These are phyloP conservation scores for Aspergillus pseudotamarii DNA, from an alignment of 2,329 filamentous ascomycete species.

Conservation along the genomic window DNA sequence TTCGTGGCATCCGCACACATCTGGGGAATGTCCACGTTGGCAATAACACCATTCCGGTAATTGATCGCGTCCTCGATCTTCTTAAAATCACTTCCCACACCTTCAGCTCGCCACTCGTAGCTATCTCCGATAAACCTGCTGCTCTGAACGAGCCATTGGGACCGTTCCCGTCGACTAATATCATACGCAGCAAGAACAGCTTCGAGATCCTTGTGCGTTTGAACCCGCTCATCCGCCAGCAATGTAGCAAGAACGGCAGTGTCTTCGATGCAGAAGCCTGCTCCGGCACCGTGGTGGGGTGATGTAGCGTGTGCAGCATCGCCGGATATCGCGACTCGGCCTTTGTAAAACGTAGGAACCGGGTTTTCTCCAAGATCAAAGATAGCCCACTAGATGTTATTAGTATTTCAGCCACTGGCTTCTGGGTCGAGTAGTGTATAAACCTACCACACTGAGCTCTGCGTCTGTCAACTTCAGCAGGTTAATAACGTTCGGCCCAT, in stretches of 20 bases:
- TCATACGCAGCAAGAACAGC: constrained; percentile 34
- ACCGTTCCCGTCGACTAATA: constrained; percentile 27
- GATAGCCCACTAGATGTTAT: constrained; percentile 40
- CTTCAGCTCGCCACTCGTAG: constrained; percentile 36
- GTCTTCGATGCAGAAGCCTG: constrained; percentile 39
- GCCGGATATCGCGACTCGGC: constrained; percentile 38
- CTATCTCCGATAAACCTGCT: constrained; percentile 35
- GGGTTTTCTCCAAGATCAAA: constrained; percentile 44
- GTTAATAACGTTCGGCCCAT: constrained; percentile 24
- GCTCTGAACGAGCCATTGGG: constrained; percentile 39
- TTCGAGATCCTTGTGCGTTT: constrained; percentile 25
- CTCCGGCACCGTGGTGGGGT: constrained; percentile 46
- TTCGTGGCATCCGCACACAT: constrained; percentile 30
- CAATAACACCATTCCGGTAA: constrained; percentile 21
- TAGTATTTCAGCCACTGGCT: background rate
- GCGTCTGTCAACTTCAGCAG: constrained; percentile 32
- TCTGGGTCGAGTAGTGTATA: background rate
- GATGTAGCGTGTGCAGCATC: constrained; percentile 47
- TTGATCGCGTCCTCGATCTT: constrained; percentile 25
- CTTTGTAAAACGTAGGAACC: constrained; percentile 39
- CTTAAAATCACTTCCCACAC: constrained; percentile 18
- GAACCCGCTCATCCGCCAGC: constrained; percentile 27
- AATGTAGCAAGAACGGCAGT: constrained; percentile 31
- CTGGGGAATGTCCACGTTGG: constrained; percentile 26
- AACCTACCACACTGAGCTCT: constrained; percentile 29